Conservation (phyloP, 257 asterid genomes). For the Osmanthus fragrans region DNA sequence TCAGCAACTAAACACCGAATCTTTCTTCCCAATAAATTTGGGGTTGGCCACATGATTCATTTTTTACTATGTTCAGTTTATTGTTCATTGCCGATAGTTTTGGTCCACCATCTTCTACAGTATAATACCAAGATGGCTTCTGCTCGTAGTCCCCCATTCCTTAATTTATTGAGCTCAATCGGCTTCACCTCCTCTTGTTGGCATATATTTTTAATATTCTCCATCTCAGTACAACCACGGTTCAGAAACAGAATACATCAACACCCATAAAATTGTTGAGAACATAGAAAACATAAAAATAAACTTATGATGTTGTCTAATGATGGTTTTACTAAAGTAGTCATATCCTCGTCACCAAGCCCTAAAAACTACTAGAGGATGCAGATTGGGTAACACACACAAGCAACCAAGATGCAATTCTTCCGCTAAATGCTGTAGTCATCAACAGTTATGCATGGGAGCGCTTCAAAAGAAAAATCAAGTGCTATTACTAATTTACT, state of each 20-base stretch:
- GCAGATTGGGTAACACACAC: conserved; percentile 1
- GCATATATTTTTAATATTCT: not conserved
- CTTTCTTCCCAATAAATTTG: not conserved
- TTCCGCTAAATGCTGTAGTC: not conserved
- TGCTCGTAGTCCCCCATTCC: not conserved
- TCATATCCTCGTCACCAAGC: conserved; percentile 1
- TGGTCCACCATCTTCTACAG: too few relatives aligned
- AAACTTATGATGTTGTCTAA: too few relatives aligned
- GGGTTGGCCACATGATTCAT: not conserved
- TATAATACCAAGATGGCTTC: not conserved
- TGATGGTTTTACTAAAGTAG: too few relatives aligned
- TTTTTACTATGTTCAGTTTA: too few relatives aligned
- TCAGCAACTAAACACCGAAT: not conserved
- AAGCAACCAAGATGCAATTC: not conserved
- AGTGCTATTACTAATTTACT: not conserved
- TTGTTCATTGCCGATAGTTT: too few relatives aligned
- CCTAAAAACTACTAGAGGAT: not conserved
- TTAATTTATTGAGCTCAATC: not conserved
- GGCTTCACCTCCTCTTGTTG: not conserved
- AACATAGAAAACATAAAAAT: not conserved
- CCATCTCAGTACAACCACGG: not conserved
- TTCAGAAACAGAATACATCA: too few relatives aligned
- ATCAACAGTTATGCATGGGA: not conserved
- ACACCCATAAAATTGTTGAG: not conserved
- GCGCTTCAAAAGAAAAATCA: not conserved